Evolutionary conservation across 805 yeast genomes (phyloP), one percentile per base, ranked within the genome.

Genomic region (Ogataea allantospora): DNA sequence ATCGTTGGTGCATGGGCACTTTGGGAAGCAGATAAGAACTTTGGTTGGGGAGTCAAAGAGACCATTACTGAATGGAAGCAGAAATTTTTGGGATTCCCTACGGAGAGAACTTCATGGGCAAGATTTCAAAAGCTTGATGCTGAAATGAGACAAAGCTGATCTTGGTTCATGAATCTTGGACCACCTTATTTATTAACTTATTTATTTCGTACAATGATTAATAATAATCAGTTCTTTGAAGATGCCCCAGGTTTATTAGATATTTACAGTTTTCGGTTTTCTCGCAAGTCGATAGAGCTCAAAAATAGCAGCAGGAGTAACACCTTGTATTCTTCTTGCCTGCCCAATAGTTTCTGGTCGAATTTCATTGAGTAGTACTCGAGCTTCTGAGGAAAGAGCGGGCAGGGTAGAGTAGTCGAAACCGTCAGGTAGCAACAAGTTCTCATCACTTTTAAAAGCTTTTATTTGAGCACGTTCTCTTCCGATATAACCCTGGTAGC

Each of bases 331-430:
- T 50, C 98, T 71, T 57, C 95, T 73, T 0, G 98, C 98, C 58
- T 93, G 98, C 0, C 98, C 98, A 30, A 93, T 77, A 0, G 97
- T 93, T 37, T 77, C 77, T 0, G 99, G 99, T 44, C 85, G 82
- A 11, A 87, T 78, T 8, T 72, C 70, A 51, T 87, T 85, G 38
- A 93, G 66, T 8, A 84, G 63, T 12, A 67, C 68, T 40, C 83
- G 75, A 19, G 80, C 89, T 55, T 91, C 97, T 17, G 75, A 70
- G 2, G 95, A 84, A n/a, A 91, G 62, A 0, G 86, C 76, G 12
- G 76, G 70, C 34, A 82, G 50, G 10, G 66, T 54, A 9, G 71
- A 51, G 57, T 89, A 91, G 46, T 80, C 82, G 50, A 73, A 77
- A 41, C 78, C 71, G 3, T 51, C 31, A 0, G 99, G 99, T n/a